Percentiles rank a stretch among this genome's conserved stretches.
These are phyloP conservation scores for Strobilomyces dryophilus DNA, from an alignment of 768 basidiomycete species.

Conservation along the genomic window DNA sequence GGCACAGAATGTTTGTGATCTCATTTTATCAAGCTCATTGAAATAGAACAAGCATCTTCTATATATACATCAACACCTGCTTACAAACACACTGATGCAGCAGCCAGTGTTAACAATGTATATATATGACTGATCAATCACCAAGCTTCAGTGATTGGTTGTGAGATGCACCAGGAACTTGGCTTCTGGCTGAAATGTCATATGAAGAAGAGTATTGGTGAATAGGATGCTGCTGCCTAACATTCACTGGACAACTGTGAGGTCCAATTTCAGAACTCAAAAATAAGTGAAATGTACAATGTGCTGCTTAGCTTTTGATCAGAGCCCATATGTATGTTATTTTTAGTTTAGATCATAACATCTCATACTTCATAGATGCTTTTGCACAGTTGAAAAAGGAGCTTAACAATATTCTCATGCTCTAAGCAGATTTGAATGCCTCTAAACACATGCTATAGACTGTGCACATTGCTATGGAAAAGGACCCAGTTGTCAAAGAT, in stretches of 20 bases:
- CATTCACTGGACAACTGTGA: not conserved
- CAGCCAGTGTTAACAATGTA: too few species aligned
- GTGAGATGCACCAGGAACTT: too few species aligned
- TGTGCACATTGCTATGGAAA: slow-evolving; percentile 6
- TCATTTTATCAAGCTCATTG: not conserved
- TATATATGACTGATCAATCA: too few species aligned
- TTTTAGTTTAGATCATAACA: too few species aligned
- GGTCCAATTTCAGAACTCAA: not conserved
- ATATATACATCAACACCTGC: not conserved
- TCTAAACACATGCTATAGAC: slow-evolving; percentile 21
- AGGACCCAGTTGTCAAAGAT: not conserved
- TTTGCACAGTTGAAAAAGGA: slow-evolving; percentile 3
- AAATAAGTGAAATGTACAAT: not conserved
- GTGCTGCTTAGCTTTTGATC: not conserved
- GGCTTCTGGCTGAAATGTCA: not conserved
- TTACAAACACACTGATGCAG: too few species aligned
- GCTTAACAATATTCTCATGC: not conserved
- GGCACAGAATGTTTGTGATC: not conserved
- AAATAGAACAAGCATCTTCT: not conserved
- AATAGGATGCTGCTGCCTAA: not conserved
- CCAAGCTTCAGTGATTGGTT: too few species aligned
- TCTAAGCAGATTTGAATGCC: slow-evolving; percentile 28
- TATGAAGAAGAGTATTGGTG: not conserved
- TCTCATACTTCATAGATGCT: not conserved
- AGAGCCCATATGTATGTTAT: not conserved